Base-by-base conservation (phyloP, 768 basidiomycete species). In the Mycena leptocephala region DNA sequence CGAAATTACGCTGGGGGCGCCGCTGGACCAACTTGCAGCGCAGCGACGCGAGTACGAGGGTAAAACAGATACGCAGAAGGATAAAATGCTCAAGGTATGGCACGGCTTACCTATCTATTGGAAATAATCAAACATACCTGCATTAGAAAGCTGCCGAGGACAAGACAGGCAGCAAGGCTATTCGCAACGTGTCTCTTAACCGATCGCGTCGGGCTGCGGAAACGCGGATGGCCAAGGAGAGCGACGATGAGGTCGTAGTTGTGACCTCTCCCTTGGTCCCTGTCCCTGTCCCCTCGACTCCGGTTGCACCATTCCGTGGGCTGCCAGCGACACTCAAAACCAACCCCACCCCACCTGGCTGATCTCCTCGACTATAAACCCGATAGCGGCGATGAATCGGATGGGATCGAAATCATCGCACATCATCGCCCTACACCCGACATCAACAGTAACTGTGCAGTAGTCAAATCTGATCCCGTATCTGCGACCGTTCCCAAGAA, bases 61-160 rank as follows among this genome's bases (percentile, higher is more conserved):
- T 22, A 59, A 37, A 22, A 70, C 53, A 2, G 68, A 70, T 35
- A 24, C 68, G 14, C 24, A 70, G 37, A 37, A 46, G 35, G 55
- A 70, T 1, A 70, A 70, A 33, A 22, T 58, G 22, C 18, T 37
- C 6, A 39, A 70, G 56, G 68, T 70, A n/a, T 30, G 68, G 20
- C 22, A 13, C 20, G 13, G 53, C 26, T 11, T 3, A 24, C 24
- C 20, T 18, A 13, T 24, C 8, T 2, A 7, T 14, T 8, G 8
- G 13, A 0, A 14, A 5, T 22, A 35, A 2, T 22, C 4, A 4
- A 10, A 11, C 5, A 3, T 14, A 16, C 28, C 35, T n/a, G n/a
- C n/a, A n/a, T n/a, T n/a, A 70, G 68, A 41, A 70, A 48, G 53
- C 37, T 4, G 68, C 33, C 6, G 35, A 56, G 9, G 37, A 70